A percentile compares a stretch with the other conserved stretches of the same genome.
Evolutionary conservation across 306 rosid species (phyloP).

Genomic region (Trifolium repens): DNA sequence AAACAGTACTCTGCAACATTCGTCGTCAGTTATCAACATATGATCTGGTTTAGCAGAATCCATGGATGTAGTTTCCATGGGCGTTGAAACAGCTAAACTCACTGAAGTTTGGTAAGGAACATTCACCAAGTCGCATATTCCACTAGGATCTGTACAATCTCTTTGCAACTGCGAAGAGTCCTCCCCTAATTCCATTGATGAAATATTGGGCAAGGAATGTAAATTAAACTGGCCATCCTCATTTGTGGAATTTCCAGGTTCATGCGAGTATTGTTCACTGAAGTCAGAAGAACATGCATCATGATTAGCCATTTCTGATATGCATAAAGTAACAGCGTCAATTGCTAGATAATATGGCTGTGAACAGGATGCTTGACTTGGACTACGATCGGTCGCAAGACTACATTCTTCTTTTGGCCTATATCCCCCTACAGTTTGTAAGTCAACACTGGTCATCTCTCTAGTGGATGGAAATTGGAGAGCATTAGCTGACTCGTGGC

Average conservation of each 20-base stretch:
- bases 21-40: conserved; percentile 81
- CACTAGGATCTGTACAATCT: conserved; percentile 55
- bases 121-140: conserved; percentile 49
- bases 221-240: conserved; percentile 57
- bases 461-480: conserved; percentile 48
- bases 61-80: conserved; percentile 48
- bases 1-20: conserved; percentile 84
- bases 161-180: conserved; percentile 61
- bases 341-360: conserved; percentile 63
- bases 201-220: conserved; percentile 56
- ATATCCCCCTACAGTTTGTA: conserved; percentile 55
- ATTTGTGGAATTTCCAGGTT: conserved; percentile 53
- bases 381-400: conserved; percentile 57
- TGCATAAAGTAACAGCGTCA: conserved; percentile 62
- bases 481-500: conserved; percentile 77
- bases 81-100: conserved; percentile 49
- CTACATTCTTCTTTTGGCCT: conserved; percentile 55
- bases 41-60: conserved; percentile 56
- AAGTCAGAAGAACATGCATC: conserved; percentile 57
- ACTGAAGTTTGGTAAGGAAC: conserved; percentile 58
- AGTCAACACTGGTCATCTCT: conserved; percentile 55
- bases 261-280: conserved; percentile 61
- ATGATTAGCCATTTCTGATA: conserved; percentile 61
- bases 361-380: conserved; percentile 68
- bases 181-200: conserved; percentile 62